Conservation (phyloP, 352 stramenopile genomes). For the Globisporangium nagaii region DNA sequence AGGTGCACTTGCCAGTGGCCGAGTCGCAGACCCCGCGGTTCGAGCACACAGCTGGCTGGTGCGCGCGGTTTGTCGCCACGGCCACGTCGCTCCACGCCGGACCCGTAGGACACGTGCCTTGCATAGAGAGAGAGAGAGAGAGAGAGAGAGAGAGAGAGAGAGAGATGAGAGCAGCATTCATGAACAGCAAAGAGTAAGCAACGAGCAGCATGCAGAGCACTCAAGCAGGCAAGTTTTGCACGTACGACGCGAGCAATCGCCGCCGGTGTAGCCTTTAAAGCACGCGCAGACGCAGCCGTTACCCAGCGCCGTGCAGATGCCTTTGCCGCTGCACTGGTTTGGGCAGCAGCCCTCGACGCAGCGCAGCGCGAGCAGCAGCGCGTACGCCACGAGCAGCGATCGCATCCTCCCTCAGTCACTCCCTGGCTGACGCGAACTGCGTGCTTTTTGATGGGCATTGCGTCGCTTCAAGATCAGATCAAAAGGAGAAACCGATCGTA, state of each 20-base stretch:
- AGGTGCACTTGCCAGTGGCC: constrained; percentile 57
- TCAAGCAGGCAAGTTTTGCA: no score
- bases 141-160: not conserved
- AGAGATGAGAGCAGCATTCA: not conserved
- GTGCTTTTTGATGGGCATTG: not conserved
- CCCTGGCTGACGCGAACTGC: not conserved
- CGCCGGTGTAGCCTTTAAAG: constrained; percentile 81
- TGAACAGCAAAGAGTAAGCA: not conserved
- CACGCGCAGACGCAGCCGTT: constrained; percentile 77
- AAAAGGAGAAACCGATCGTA: no score
- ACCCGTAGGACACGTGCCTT: constrained; percentile 44
- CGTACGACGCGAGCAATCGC: constrained; percentile 86
- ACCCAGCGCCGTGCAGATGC: constrained; percentile 49
- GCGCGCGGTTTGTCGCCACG: constrained; percentile 42
- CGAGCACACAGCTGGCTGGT: constrained; percentile 52
- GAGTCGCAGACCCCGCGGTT: constrained; percentile 66
- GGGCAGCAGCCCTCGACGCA: constrained; percentile 37
- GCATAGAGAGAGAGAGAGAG: no score
- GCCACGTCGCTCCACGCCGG: constrained; percentile 56
- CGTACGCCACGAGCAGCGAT: not conserved
- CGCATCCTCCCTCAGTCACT: not conserved
- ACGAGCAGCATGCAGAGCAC: not conserved
- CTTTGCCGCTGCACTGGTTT: constrained; percentile 55
- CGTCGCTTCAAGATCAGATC: not conserved
- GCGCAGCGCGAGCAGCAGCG: constrained; percentile 8